Evolutionary conservation across 495 filamentous ascomycete genomes (phyloP).

Genomic region (Daldinia childiae): DNA sequence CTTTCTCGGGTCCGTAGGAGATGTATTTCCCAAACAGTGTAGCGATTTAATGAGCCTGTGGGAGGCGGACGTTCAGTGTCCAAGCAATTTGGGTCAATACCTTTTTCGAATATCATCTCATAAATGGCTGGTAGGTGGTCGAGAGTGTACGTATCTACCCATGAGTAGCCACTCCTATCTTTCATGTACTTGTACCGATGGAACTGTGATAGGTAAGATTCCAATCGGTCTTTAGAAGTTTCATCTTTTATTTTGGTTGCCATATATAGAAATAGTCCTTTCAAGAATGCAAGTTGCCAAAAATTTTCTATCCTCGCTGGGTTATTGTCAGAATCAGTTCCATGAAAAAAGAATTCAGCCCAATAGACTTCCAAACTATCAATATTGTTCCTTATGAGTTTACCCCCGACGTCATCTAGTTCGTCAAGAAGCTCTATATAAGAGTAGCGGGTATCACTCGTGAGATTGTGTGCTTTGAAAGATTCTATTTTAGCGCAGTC

Average conservation of each 20-base stretch:
- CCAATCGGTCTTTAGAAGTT: not conserved
- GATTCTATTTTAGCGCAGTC: not conserved
- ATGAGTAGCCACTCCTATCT: too few relatives aligned
- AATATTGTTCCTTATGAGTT: not conserved
- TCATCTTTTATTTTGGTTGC: not conserved
- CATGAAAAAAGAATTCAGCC: too few relatives aligned
- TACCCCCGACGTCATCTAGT: not conserved
- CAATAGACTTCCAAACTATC: too few relatives aligned
- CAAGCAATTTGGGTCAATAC: not conserved
- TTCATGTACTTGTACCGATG: too few relatives aligned
- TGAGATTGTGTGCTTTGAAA: not conserved
- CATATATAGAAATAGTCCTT: not conserved
- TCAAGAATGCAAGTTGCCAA: not conserved
- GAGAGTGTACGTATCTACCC: too few relatives aligned
- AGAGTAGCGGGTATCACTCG: not conserved
- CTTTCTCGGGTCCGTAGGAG: too few relatives aligned
- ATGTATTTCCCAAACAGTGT: not conserved
- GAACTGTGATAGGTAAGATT: not conserved
- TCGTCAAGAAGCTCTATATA: not conserved
- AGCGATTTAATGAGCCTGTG: not conserved
- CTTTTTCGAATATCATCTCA: not conserved
- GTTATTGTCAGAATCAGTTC: too few relatives aligned
- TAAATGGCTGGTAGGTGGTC: too few relatives aligned
- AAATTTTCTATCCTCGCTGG: not conserved
- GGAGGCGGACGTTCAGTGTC: not conserved